Conservation (phyloP, 1,139 yeast species). For the Sugiyamaella sp. region DNA sequence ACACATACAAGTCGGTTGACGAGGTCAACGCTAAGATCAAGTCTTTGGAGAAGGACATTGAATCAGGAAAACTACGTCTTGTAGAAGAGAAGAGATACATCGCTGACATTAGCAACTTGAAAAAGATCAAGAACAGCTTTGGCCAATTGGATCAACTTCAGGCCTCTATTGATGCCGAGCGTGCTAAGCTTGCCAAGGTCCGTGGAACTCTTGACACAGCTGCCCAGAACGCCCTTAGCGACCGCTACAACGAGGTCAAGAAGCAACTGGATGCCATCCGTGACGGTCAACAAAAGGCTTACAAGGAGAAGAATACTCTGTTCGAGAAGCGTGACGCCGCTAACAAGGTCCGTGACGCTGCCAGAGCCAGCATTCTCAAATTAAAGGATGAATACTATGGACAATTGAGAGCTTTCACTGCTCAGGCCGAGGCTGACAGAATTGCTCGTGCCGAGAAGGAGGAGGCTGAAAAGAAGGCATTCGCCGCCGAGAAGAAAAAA, state of each 20-base stretch:
- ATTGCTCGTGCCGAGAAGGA: conserved; percentile 58
- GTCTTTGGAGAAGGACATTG: conserved; percentile 72
- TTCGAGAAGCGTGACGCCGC: conserved; percentile 69
- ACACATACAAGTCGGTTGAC: conserved; percentile 67
- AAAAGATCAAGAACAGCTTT: conserved; percentile 82
- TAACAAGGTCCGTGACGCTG: conserved; percentile 69
- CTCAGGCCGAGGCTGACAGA: conserved; percentile 60
- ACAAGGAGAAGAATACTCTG: conserved; percentile 66
- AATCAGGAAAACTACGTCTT: conserved; percentile 78
- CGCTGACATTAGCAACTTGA: conserved; percentile 82
- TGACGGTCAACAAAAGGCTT: conserved; percentile 62
- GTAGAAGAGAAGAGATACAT: conserved; percentile 89
- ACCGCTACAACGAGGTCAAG: conserved; percentile 57
- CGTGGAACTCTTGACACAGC: conserved; percentile 66
- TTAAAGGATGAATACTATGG: conserved; percentile 46
- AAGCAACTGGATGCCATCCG: conserved; percentile 63
- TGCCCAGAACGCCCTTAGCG: conserved; percentile 64
- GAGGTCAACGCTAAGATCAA: conserved; percentile 79
- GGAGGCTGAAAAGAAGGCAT: conserved; percentile 53
- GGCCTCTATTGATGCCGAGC: conserved; percentile 78
- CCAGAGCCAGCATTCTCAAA: conserved; percentile 62
- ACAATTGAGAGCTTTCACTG: conserved; percentile 39
- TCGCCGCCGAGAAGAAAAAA: conserved; percentile 47
- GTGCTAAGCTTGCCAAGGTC: conserved; percentile 72
- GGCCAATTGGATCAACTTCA: conserved; percentile 74